Base-by-base conservation (phyloP, 306 rosid genomes). In the Pueraria montana region DNA sequence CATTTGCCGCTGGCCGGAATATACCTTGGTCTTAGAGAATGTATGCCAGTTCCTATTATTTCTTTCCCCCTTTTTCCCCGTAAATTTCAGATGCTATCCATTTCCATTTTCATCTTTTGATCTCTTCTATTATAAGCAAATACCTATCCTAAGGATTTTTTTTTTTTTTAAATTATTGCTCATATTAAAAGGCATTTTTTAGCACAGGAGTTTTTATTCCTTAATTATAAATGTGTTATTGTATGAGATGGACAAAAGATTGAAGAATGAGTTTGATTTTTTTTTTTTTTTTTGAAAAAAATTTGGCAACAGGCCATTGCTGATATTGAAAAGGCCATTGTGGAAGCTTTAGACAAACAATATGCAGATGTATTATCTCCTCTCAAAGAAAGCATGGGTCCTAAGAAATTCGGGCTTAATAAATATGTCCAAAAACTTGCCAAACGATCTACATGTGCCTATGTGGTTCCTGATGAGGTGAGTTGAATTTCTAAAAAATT, bases 1-100 rank as follows among this genome's bases (percentile, higher is more conserved):
- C 83, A 94, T 94, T 89, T 90, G 94, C 90, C 92, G 98, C 58
- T 96, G 99, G 99, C 99, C 99, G 4, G 98, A 96, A 65, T 96
- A 96, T 86, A 89, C 94, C 26, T 69, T 92, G 78, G 90, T 86
- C 79, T 84, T 96, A 27, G 99, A 96, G 83, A 89, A 90, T 84
- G 99, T 96, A 92, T 43, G 99, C 81, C 49, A 48, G 14, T 68
- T 81, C 77, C 73, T 78, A 21, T 69, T 82, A 77, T 65, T 78
- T 48, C 20, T 62, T 14, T 65, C 18, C 63, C 64, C 50, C 10
- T 34, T 59, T 23, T 62, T 0, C 40, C 64, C 71, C 56, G 0
- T 68, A 23, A 83, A 36, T 52, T 83, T 53, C 27, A 30, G 76
- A 12, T 70, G 46, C 23, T 66, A 40, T 53, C 52, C 38, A 17